Percentiles rank a stretch among this genome's conserved stretches.
Conservation (phyloP, 2,329 filamentous ascomycete species). For the Sclerotinia trifoliorum region DNA sequence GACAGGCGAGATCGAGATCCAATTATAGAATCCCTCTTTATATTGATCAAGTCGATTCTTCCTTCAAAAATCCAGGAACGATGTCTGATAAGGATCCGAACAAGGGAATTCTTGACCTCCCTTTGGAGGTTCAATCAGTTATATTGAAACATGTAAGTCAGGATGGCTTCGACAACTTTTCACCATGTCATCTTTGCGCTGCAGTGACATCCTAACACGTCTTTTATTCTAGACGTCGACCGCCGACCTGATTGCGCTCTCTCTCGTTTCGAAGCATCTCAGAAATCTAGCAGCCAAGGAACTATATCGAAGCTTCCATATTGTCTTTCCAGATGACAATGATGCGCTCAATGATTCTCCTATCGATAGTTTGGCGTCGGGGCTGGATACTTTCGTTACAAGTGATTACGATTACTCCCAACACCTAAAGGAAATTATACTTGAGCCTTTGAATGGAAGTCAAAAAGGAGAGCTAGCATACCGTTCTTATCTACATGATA, state of each 20-base stretch:
- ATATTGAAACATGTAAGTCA: neutral
- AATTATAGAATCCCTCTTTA: neutral
- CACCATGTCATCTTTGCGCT: neutral
- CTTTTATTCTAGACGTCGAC: constrained; percentile 47
- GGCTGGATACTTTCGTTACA: constrained; percentile 60
- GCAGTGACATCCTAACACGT: constrained; percentile 3
- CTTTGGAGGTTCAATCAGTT: neutral
- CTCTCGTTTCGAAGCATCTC: constrained; percentile 58
- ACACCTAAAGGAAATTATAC: constrained; percentile 54
- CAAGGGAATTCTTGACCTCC: neutral
- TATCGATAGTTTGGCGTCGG: constrained; percentile 57
- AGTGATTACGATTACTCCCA: constrained; percentile 63
- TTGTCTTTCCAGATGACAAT: constrained; percentile 61
- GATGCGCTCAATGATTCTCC: constrained; percentile 50
- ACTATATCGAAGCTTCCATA: constrained; percentile 59
- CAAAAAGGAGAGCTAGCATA: constrained; percentile 54
- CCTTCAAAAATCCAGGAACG: neutral
- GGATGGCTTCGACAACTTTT: neutral
- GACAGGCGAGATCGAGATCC: neutral
- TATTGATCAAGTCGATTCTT: neutral
- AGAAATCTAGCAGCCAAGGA: constrained; percentile 56
- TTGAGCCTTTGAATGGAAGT: constrained; percentile 56
- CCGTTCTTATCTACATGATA: constrained; percentile 53
- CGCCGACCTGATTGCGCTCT: constrained; percentile 55
- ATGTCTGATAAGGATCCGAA: neutral